Conservation (phyloP, 2,329 filamentous ascomycete genomes). For the Nemania abortiva region DNA sequence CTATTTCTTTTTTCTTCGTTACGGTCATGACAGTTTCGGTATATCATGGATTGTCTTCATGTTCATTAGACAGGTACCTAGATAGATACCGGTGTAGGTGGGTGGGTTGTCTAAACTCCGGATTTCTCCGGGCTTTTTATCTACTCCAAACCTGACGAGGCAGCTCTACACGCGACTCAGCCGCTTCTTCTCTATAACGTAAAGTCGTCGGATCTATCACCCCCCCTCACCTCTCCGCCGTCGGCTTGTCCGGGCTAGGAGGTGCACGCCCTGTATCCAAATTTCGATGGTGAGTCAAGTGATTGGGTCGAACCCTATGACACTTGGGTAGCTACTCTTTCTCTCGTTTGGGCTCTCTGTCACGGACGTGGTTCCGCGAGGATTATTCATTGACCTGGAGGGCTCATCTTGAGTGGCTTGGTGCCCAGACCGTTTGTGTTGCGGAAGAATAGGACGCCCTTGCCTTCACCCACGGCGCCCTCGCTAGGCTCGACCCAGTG, state of each 20-base stretch:
- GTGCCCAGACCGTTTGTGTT: conserved; percentile 90
- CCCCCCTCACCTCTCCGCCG: background rate
- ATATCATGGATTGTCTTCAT: background rate
- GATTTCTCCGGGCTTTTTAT: conserved; percentile 18
- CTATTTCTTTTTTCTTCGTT: background rate
- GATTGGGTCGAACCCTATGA: background rate
- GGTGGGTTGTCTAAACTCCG: conserved; percentile 23
- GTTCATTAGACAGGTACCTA: conserved; percentile 1
- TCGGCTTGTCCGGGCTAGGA: background rate
- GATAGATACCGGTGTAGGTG: background rate
- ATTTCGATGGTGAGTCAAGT: background rate
- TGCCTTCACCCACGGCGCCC: conserved; percentile 81
- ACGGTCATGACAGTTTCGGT: background rate
- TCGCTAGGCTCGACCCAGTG: conserved; percentile 97
- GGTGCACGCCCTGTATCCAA: conserved; percentile 1
- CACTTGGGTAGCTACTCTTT: background rate
- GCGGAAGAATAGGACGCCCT: conserved; percentile 92
- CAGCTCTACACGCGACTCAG: background rate
- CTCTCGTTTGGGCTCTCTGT: background rate
- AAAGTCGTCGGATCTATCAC: background rate
- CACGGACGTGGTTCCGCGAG: background rate
- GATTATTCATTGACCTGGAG: conserved; percentile 33
- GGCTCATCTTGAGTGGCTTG: conserved; percentile 53
- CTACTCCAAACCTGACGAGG: background rate
- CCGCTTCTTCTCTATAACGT: conserved; percentile 1